Evolutionary conservation across 2,329 filamentous ascomycete genomes (phyloP).

Genomic region (Fonsecaea multimorphosa): DNA sequence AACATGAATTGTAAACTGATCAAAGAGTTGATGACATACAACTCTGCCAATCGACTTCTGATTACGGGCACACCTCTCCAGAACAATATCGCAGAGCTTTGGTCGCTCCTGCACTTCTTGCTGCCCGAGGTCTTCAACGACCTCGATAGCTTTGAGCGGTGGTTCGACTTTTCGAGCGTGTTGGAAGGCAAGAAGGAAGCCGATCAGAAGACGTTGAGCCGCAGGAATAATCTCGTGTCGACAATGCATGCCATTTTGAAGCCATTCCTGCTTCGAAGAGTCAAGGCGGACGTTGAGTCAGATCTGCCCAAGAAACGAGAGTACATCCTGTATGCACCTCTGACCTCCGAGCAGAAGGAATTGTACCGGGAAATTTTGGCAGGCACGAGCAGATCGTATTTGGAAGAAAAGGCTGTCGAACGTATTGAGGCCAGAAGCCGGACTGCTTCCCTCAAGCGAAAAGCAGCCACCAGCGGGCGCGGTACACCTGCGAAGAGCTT

Average conservation of each 20-base stretch:
- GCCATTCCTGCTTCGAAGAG: constrained; percentile 81
- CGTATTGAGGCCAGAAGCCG: constrained; percentile 52
- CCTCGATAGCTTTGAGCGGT: constrained; percentile 88
- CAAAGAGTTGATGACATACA: constrained; percentile 83
- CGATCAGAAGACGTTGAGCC: constrained; percentile 74
- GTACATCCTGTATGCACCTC: constrained; percentile 91
- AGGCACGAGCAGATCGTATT: constrained; percentile 64
- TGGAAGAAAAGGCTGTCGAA: constrained; percentile 59
- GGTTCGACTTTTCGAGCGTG: constrained; percentile 96
- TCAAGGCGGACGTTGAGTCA: constrained; percentile 92
- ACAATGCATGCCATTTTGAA: constrained; percentile 94
- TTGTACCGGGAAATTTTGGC: constrained; percentile 87
- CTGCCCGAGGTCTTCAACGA: constrained; percentile 92
- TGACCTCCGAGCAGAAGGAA: constrained; percentile 89
- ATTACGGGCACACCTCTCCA: constrained; percentile 96
- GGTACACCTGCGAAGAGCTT: constrained; percentile 70
- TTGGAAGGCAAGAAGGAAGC: constrained; percentile 81
- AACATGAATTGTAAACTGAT: constrained; percentile 94
- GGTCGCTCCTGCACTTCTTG: constrained; percentile 93
- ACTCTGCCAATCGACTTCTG: constrained; percentile 85
- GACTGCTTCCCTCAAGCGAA: constrained; percentile 64
- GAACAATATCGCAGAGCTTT: constrained; percentile 92
- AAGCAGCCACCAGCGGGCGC: constrained; percentile 52
- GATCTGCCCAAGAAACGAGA: constrained; percentile 95
- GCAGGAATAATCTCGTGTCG: constrained; percentile 77